phyloP scores from a whole-genome alignment of 2,329 filamentous ascomycete species.

The Sporothrix variecibatus region DNA sequence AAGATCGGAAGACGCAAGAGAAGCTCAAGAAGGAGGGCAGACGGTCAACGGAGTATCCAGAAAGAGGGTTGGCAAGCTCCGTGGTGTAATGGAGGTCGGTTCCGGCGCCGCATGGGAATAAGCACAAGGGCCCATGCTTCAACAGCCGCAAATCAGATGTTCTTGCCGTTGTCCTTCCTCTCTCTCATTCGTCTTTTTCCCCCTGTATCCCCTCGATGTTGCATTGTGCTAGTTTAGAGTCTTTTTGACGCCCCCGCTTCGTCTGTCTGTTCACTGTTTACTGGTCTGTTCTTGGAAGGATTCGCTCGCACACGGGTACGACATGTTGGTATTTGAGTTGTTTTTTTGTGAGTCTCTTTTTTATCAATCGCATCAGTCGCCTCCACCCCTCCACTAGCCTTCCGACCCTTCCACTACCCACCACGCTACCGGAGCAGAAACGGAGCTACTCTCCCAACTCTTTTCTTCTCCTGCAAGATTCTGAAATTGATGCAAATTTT shows the following conservation, averaged over 20 bases:
- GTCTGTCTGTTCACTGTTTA: too few species aligned
- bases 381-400: background rate
- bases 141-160: background rate
- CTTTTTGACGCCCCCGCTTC: background rate
- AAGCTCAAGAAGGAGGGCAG: background rate
- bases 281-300: too few species aligned
- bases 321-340: background rate
- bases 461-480: background rate
- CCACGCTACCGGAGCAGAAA: background rate
- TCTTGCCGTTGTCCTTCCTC: background rate
- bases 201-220: background rate
- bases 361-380: background rate
- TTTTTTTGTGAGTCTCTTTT: background rate
- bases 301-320: background rate
- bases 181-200: background rate
- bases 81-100: background rate
- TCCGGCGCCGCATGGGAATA: background rate
- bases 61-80: background rate
- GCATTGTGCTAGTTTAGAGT: background rate
- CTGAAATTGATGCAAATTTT: background rate
- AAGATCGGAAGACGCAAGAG: background rate
- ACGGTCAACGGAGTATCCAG: background rate
- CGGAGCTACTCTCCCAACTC: background rate
- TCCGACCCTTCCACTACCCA: background rate
- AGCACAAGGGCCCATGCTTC: background rate